Percentiles rank a stretch among this genome's conserved stretches.
Evolutionary conservation across 179 eudicot species (phyloP).

Genomic region (Nepenthes alata): DNA sequence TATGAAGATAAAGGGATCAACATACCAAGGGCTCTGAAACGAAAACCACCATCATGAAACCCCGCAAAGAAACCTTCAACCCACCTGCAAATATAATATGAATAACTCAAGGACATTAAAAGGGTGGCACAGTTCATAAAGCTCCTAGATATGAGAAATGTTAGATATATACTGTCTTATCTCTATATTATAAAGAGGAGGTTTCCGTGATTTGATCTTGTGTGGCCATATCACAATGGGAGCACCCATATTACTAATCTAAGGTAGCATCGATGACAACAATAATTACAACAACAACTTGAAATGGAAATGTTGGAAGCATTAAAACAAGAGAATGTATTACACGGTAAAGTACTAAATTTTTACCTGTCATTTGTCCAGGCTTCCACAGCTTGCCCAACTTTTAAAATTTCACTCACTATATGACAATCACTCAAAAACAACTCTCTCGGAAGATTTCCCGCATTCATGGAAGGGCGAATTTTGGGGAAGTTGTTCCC

Average conservation of each 20-base stretch:
- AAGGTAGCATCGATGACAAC: background rate
- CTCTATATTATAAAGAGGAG: no score
- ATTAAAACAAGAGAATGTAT: background rate
- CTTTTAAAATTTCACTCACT: constrained; percentile 17
- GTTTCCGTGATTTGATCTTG: no score
- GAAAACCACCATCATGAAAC: constrained; percentile 7
- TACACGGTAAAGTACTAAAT: background rate
- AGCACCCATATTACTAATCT: no score
- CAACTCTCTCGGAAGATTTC: constrained; percentile 21
- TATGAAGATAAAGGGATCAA: background rate
- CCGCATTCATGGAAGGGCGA: constrained; percentile 24
- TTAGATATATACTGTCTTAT: no score
- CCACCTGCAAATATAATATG: constrained; percentile 19
- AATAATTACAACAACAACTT: no score
- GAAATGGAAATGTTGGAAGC: background rate
- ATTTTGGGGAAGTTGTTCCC: constrained; percentile 12
- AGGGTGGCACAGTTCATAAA: background rate
- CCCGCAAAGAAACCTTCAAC: constrained; percentile 24
- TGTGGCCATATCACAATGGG: no score
- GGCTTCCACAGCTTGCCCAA: constrained; percentile 22
- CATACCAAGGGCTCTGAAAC: constrained; percentile 21
- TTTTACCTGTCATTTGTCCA: constrained; percentile 25
- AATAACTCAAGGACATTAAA: no score
- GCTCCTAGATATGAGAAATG: no score
- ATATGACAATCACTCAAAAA: constrained; percentile 5